Evolutionary conservation across 441 rosid species (phyloP).

Genomic region (Mallotus japonicus): DNA sequence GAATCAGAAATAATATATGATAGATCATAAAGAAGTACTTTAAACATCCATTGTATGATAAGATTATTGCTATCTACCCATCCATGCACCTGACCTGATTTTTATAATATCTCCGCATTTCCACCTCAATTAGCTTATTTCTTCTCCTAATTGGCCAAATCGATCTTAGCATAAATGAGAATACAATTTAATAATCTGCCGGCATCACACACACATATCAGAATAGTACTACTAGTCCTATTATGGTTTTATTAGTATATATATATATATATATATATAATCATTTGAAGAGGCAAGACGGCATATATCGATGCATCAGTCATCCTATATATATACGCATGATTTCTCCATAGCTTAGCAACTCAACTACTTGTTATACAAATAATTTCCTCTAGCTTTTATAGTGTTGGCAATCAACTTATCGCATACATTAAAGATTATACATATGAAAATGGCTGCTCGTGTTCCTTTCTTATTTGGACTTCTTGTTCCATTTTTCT

Average conservation of each 20-base stretch:
- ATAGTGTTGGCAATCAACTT: not conserved
- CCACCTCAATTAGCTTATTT: too few species aligned
- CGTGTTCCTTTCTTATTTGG: not conserved
- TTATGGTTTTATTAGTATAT: not conserved
- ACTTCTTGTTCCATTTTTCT: not conserved
- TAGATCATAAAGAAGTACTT: too few species aligned
- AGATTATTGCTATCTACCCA: too few species aligned
- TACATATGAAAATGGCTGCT: constrained; percentile 18
- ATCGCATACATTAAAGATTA: not conserved
- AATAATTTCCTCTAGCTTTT: too few species aligned
- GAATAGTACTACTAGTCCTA: not conserved
- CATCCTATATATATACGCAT: not conserved
- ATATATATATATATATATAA: not conserved
- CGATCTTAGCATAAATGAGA: too few species aligned
- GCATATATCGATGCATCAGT: not conserved
- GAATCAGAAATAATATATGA: too few species aligned
- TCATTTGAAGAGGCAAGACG: not conserved
- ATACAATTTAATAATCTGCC: too few species aligned
- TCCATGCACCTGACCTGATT: too few species aligned
- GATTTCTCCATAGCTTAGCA: not conserved
- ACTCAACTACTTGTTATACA: not conserved
- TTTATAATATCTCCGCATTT: too few species aligned
- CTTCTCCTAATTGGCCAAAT: too few species aligned
- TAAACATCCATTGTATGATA: too few species aligned
- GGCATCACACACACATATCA: too few species aligned